A percentile compares a stretch with the other conserved stretches of the same genome.
Conservation (phyloP, 2,329 filamentous ascomycete genomes). For the Aspergillus niger region DNA sequence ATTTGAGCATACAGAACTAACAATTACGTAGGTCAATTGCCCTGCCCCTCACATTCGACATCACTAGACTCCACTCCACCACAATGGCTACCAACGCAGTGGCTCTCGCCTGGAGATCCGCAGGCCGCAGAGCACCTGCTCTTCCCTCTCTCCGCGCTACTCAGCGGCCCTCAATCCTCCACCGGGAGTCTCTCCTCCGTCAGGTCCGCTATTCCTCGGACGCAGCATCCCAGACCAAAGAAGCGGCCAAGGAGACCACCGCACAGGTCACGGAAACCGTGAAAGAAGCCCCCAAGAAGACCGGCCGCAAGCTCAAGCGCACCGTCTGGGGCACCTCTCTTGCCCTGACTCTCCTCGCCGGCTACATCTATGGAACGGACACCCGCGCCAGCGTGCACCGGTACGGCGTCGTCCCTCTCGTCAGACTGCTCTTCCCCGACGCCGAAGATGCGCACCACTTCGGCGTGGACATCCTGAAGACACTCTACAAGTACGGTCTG, state of each 20-base stretch:
- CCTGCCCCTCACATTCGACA: neutral
- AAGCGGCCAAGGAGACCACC: conserved; percentile 14
- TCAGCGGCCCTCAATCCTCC: conserved; percentile 26
- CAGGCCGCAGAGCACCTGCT: conserved; percentile 29
- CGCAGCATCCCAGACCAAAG: conserved; percentile 8
- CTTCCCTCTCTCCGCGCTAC: conserved; percentile 26
- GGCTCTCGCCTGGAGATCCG: conserved; percentile 29
- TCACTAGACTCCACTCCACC: neutral
- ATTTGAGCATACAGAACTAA: neutral
- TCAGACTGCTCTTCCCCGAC: conserved; percentile 47
- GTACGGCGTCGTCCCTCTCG: conserved; percentile 59
- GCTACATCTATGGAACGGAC: conserved; percentile 72
- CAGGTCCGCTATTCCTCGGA: conserved; percentile 20
- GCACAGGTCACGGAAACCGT: conserved; percentile 13
- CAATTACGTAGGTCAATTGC: conserved; percentile 1
- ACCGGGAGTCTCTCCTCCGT: conserved; percentile 4
- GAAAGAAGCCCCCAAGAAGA: conserved; percentile 34
- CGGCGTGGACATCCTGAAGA: conserved; percentile 70
- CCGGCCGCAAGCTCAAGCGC: conserved; percentile 31
- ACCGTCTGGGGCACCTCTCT: conserved; percentile 53
- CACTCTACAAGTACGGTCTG: conserved; percentile 71
- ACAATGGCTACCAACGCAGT: conserved; percentile 26
- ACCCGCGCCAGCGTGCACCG: conserved; percentile 71
- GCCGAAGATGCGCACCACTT: conserved; percentile 86
- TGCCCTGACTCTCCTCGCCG: conserved; percentile 49